A percentile compares a stretch with the other conserved stretches of the same genome.
Conservation (phyloP, 78 protist genomes). For the Polysphondylium violaceum region DNA sequence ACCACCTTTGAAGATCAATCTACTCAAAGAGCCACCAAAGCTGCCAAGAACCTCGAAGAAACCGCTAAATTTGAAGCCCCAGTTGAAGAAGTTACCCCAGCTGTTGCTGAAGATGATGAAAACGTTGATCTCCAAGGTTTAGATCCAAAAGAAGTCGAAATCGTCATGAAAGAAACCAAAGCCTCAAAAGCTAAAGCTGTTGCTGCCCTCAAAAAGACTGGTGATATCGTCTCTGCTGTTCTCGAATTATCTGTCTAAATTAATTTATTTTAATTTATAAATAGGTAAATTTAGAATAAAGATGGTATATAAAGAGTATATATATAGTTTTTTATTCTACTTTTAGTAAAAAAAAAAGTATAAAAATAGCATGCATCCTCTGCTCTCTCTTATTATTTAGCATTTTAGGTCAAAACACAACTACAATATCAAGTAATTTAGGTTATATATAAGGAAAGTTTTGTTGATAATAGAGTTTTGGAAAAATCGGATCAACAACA, state of each 20-base stretch:
- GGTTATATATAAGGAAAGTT: no score
- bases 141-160: conserved; percentile 90
- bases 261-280: background rate
- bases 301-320: background rate
- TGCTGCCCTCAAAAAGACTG: conserved; percentile 89
- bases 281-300: background rate
- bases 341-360: background rate
- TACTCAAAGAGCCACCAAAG: conserved; percentile 40
- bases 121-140: conserved; percentile 89
- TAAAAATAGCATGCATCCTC: background rate
- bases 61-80: background rate
- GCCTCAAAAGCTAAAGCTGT: conserved; percentile 92
- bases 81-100: conserved; percentile 61
- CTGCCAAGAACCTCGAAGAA: conserved; percentile 38
- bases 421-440: no score
- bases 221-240: conserved; percentile 97
- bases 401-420: background rate
- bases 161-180: conserved; percentile 93
- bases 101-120: conserved; percentile 80
- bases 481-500: no score
- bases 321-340: no score
- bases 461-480: no score
- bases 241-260: conserved; percentile 81
- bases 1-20: conserved; percentile 92
- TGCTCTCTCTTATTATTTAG: background rate